Evolutionary conservation across 2,329 filamentous ascomycete genomes (phyloP), one percentile per base, ranked within the genome.

Genomic region (Podosphaera aphanis): DNA sequence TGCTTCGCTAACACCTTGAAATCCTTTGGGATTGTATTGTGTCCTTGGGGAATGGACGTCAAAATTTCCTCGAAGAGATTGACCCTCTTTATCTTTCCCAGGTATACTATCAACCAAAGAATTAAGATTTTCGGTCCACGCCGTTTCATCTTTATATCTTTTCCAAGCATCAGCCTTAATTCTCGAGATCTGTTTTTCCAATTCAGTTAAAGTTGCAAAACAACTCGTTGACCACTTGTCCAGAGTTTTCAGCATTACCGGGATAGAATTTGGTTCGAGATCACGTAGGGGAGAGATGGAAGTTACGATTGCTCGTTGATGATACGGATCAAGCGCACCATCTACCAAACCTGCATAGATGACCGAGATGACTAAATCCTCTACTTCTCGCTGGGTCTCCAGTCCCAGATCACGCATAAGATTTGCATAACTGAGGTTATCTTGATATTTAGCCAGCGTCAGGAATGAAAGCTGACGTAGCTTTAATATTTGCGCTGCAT

Each of bases 381-480:
- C 90, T 46, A 98, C 74, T 39, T 82, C 74, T 37, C 79, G 70
- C 20, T 72, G 59, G 29, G 71, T 73, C 25, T 70, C 57, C 15
- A 95, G 74, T 46, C 70, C 73, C 39, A 98, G 74, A 0, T 71
- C 67, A 5, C 60, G 52, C 55, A 78, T 73, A 19, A 95, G 74
- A 27, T 71, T 66, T 18, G 66, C 58, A 64, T 98, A 98, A 44
- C 72, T 79, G 20, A 95, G 75, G 56, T 75, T 73, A 46, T 65
- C 61, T 41, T 71, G 68, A 50, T 79, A 72, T 49, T 74, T 71
- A 48, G 83, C 79, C 49, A 94, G 75, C 0, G 83, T 79, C 40
- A 98, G 70, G 49, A 98, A 74, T 18, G 85, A 84, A 35, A 98
- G 79, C 58, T 94, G 83, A 46, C 84, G 81, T 38, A 98, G 80